These are phyloP conservation scores for Lycium barbarum DNA, from an alignment of 257 asterid genomes.

Conservation along the genomic window DNA sequence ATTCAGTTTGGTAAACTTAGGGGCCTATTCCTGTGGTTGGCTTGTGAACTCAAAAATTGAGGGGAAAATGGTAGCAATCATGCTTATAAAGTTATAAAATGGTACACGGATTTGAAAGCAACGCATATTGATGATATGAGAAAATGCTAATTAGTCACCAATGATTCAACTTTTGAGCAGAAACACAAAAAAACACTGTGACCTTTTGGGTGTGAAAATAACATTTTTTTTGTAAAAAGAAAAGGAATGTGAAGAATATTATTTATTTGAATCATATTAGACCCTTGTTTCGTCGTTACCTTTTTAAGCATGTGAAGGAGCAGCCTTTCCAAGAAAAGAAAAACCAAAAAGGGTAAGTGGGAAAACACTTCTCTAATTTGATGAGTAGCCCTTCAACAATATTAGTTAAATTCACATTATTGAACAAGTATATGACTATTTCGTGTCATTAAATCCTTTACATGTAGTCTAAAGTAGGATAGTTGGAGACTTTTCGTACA, in stretches of 20 bases:
- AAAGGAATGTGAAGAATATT: not conserved
- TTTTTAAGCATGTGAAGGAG: slow-evolving; percentile 3
- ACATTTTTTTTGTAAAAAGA: not conserved
- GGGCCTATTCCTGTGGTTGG: not conserved
- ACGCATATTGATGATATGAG: slow-evolving; percentile 8
- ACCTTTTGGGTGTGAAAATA: not conserved
- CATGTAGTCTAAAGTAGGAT: not conserved
- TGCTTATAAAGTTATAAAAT: not conserved
- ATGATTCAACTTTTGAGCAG: not conserved
- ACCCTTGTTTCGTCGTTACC: not conserved
- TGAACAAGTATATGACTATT: not conserved
- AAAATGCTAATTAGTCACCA: not conserved
- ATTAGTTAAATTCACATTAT: not conserved
- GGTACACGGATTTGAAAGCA: slow-evolving; percentile 6
- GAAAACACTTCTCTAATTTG: not conserved
- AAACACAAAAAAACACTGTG: not conserved
- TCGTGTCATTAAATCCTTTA: not conserved
- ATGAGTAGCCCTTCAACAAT: not conserved
- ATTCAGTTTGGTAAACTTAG: not conserved
- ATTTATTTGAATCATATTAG: not conserved
- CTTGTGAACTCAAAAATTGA: not conserved
- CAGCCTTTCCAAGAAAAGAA: not conserved
- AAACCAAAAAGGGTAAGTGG: not conserved
- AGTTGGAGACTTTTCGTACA: not conserved
- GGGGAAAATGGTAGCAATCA: not conserved